Evolutionary conservation across 768 basidiomycete species (phyloP).

Genomic region (Boletus huronensis): DNA sequence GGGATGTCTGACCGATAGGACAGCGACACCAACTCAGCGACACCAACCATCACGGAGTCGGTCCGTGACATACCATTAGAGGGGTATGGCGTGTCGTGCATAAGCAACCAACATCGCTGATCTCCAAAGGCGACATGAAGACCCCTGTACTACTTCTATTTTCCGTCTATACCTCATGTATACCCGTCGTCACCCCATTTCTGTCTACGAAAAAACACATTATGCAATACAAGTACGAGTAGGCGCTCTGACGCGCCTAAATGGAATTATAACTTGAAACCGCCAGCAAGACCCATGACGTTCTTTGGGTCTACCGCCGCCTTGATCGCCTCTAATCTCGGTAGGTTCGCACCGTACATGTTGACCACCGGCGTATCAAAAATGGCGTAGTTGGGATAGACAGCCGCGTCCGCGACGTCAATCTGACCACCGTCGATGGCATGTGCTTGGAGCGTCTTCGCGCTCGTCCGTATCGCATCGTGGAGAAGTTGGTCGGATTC

Average conservation of each 20-base stretch:
- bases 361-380: conserved; percentile 42
- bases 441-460: conserved; percentile 34
- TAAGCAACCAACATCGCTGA: background rate
- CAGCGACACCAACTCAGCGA: no score
- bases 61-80: background rate
- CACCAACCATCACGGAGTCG: no score
- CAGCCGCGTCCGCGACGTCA: conserved; percentile 28
- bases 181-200: background rate
- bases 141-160: background rate
- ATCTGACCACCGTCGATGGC: conserved; percentile 37
- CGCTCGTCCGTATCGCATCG: conserved; percentile 36
- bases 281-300: conserved; percentile 64
- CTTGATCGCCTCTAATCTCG: conserved; percentile 40
- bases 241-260: background rate
- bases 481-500: conserved; percentile 23
- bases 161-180: background rate
- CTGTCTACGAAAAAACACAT: no score
- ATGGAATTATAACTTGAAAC: conserved; percentile 45
- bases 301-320: conserved; percentile 47
- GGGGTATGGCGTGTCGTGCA: background rate
- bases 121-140: background rate
- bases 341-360: conserved; percentile 45
- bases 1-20: background rate
- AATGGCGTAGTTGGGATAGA: conserved; percentile 50
- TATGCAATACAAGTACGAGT: background rate